Evolutionary conservation across 2,329 filamentous ascomycete genomes (phyloP).

Genomic region (Clarireedia paspali): DNA sequence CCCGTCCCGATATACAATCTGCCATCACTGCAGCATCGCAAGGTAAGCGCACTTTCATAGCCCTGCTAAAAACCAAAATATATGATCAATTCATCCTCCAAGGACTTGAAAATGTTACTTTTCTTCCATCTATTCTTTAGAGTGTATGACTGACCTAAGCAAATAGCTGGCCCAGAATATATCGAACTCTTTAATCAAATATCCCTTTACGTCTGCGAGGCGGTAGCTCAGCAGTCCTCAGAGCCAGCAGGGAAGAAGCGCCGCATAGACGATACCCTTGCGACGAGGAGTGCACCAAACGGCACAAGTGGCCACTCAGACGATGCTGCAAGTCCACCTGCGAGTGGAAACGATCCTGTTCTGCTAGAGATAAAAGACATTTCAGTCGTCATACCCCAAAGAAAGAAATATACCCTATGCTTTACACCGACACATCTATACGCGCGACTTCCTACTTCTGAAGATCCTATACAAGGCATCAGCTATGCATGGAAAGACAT

Average conservation of each 20-base stretch:
- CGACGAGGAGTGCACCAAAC: constrained; percentile 19
- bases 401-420: constrained; percentile 61
- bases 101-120: too few species aligned
- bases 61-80: constrained; percentile 6
- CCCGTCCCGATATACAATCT: constrained; percentile 25
- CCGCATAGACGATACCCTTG: constrained; percentile 23
- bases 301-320: constrained; percentile 15
- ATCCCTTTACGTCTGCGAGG: constrained; percentile 23
- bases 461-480: constrained; percentile 44
- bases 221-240: constrained; percentile 11
- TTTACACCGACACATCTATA: constrained; percentile 54
- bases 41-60: constrained; percentile 20
- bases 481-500: constrained; percentile 55
- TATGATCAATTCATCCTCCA: neutral
- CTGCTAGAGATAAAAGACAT: constrained; percentile 58
- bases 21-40: constrained; percentile 27
- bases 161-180: constrained; percentile 23
- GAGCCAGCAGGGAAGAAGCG: constrained; percentile 28
- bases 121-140: neutral
- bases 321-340: constrained; percentile 2
- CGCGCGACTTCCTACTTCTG: constrained; percentile 44
- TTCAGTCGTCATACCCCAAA: constrained; percentile 57
- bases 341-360: constrained; percentile 39
- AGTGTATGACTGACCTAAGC: neutral
- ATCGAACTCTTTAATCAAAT: constrained; percentile 31